Conservation (phyloP, 305 asterid genomes). For the Fraxinus latifolia region DNA sequence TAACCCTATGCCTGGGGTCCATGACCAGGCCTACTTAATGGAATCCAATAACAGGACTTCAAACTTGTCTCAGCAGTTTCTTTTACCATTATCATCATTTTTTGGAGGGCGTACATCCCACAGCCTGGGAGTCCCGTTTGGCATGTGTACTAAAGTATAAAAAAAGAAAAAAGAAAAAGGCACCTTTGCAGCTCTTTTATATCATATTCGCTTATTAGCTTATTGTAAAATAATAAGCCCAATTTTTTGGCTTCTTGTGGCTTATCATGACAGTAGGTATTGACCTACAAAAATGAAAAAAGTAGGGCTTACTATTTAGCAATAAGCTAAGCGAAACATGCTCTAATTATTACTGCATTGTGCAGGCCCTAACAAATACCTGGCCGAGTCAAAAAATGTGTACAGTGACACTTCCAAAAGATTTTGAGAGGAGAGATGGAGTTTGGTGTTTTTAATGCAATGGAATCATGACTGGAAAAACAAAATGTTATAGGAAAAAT, state of each 20-base stretch:
- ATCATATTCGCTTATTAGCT: neutral
- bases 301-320: neutral
- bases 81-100: neutral
- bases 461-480: neutral
- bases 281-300: neutral
- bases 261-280: neutral
- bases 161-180: neutral
- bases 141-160: neutral
- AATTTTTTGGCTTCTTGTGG: neutral
- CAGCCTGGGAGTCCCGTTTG: neutral
- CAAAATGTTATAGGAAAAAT: neutral
- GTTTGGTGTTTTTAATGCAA: neutral
- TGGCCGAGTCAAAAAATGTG: neutral
- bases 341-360: neutral
- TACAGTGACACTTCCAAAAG: neutral
- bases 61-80: neutral
- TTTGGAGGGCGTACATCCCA: neutral
- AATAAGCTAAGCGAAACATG: neutral
- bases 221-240: neutral
- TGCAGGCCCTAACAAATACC: neutral
- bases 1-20: neutral
- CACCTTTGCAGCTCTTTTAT: neutral
- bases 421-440: neutral
- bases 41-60: neutral
- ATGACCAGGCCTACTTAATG: neutral